Conservation (phyloP, 371 early-diverging fungal species). For the Syncephalastrum contaminatum region DNA sequence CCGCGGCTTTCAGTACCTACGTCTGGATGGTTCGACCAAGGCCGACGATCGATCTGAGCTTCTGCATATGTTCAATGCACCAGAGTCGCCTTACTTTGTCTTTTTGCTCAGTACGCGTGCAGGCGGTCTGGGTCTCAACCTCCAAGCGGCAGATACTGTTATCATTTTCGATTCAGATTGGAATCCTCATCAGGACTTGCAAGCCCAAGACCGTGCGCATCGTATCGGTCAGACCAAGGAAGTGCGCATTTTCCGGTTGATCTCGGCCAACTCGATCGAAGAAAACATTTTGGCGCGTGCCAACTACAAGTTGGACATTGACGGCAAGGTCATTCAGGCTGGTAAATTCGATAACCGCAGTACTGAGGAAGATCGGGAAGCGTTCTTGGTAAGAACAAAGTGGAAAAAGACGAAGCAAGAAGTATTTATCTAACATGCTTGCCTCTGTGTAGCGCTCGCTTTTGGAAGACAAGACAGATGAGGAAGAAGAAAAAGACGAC, state of each 20-base stretch:
- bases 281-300: conserved; percentile 96
- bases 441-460: conserved; percentile 62
- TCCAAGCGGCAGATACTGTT: conserved; percentile 99
- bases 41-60: conserved; percentile 87
- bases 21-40: conserved; percentile 96
- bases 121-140: conserved; percentile 99
- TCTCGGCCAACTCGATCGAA: conserved; percentile 95
- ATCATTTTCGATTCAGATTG: conserved; percentile 99
- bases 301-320: conserved; percentile 94
- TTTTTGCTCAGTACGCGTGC: conserved; percentile 99
- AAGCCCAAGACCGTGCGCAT: conserved; percentile 99
- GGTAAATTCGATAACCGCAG: conserved; percentile 98
- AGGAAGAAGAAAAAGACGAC: conserved; percentile 61
- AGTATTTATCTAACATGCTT: not conserved
- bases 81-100: conserved; percentile 83
- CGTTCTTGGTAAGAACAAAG: conserved; percentile 54
- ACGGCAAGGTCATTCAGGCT: conserved; percentile 98
- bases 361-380: conserved; percentile 91
- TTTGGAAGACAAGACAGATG: conserved; percentile 67
- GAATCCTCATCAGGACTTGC: conserved; percentile 99
- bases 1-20: conserved; percentile 77
- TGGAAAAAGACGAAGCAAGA: not conserved
- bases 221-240: conserved; percentile 99
- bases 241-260: conserved; percentile 96
- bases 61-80: conserved; percentile 82